Evolutionary conservation across 2,329 filamentous ascomycete species (phyloP), one percentile per base, ranked within the genome.

Genomic region (Aspergillus cejpii): DNA sequence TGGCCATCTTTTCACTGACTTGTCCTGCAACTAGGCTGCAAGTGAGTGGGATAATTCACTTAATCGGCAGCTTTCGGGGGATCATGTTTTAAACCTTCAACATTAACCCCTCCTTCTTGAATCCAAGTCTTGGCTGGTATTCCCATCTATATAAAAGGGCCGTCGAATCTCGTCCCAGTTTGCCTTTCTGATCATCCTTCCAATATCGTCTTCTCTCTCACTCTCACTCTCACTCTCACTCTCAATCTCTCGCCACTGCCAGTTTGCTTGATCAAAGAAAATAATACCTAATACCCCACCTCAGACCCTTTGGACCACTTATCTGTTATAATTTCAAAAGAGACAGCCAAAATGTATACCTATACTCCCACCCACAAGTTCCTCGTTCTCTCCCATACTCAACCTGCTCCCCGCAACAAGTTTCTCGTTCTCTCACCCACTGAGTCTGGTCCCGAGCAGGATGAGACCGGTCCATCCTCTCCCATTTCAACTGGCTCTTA

Each of bases 351-450:
- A 48, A 64, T 64, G 61, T 60, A 58, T 48, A 53, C 60, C 50
- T 36, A 53, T 43, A 60, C 60, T 43, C 51, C 61, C 44, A 53
- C 57, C 47, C 44, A 50, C 51, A 58, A 59, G 42, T 64, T 63
- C 52, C 57, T 64, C 47, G 55, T 64, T 26, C 57, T 60, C 43
- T 59, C 56, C 38, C 54, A 54, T 37, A 24, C 43, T 26, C 47
- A 41, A 31, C 51, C 50, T 43, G 59, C 60, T 42, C 51, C 61
- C 43, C 52, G 55, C 47, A 47, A 50, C 51, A 58, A 59, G 43
- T 64, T 63, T 51, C 57, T 64, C 48, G 55, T 64, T 27, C 57
- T 60, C 43, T 59, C 56, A 38, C 54, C 55, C 37, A 28, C 44
- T 26, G 46, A 41, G 15, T 34, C 31, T 34, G 14, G 31, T 20